phyloP scores from a whole-genome alignment of 2,329 filamentous ascomycete species.

The Tothia fuscella region DNA sequence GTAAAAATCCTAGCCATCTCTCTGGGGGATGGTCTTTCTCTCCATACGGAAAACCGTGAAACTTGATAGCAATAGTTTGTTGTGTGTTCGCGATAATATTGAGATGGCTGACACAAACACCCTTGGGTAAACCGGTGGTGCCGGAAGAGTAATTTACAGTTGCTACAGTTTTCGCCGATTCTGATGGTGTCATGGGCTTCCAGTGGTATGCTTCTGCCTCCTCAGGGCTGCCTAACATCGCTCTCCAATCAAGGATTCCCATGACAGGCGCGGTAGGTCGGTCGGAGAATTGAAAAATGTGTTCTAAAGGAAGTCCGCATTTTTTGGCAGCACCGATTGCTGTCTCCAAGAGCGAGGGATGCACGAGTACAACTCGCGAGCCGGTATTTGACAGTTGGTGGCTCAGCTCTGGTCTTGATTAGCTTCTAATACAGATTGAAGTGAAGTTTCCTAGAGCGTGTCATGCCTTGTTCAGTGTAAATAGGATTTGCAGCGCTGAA shows the following conservation, averaged over 20 bases:
- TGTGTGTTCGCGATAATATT: slow-evolving; percentile 40
- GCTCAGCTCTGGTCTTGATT: slow-evolving; percentile 18
- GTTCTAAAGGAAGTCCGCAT: slow-evolving; percentile 19
- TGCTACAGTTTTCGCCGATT: slow-evolving; percentile 22
- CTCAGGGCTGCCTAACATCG: slow-evolving; percentile 17
- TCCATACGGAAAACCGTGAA: slow-evolving; percentile 28
- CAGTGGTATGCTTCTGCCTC: slow-evolving; percentile 21
- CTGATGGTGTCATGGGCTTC: slow-evolving; percentile 17
- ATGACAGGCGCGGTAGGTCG: slow-evolving; percentile 16
- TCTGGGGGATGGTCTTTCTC: slow-evolving; percentile 31
- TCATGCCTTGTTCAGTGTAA: slow-evolving; percentile 36
- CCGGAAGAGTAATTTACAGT: slow-evolving; percentile 42
- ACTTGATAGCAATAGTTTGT: slow-evolving; percentile 37
- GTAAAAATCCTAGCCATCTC: slow-evolving; percentile 36
- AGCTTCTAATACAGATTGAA: slow-evolving; percentile 1
- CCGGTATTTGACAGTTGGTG: slow-evolving; percentile 24
- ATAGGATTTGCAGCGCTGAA: slow-evolving; percentile 44
- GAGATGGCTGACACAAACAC: slow-evolving; percentile 38
- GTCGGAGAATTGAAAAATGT: slow-evolving; percentile 24
- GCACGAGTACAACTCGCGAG: slow-evolving; percentile 21
- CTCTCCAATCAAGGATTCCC: slow-evolving; percentile 23
- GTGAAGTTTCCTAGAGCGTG: neutral
- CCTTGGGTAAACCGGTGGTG: slow-evolving; percentile 41
- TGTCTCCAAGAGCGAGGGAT: slow-evolving; percentile 20
- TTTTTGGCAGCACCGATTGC: slow-evolving; percentile 20